Conservation (phyloP, 805 yeast genomes). For the Saccharomycopsis lassenensis region DNA sequence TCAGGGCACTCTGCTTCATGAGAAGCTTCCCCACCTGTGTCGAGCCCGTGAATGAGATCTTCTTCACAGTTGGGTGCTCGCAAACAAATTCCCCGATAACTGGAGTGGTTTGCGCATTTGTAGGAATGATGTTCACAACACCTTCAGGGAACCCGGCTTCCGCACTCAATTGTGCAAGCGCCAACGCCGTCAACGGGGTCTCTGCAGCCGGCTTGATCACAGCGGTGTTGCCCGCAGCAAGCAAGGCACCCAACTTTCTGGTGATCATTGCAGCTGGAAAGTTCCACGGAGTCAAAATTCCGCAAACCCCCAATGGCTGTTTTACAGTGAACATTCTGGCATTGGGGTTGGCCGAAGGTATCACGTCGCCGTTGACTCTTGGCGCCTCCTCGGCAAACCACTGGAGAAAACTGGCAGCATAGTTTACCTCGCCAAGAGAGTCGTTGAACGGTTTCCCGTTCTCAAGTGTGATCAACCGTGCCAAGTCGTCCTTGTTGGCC, state of each 20-base stretch:
- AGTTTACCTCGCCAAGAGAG: conserved; percentile 57
- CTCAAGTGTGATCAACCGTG: conserved; percentile 51
- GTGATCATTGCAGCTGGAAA: conserved; percentile 75
- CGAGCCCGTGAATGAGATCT: conserved; percentile 71
- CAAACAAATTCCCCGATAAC: conserved; percentile 47
- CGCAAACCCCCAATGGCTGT: conserved; percentile 78
- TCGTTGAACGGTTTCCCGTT: conserved; percentile 68
- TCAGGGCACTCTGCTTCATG: conserved; percentile 48
- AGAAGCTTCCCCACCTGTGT: conserved; percentile 61
- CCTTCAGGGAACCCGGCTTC: conserved; percentile 69
- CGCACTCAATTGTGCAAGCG: conserved; percentile 47
- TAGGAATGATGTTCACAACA: conserved; percentile 49
- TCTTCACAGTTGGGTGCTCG: conserved; percentile 44
- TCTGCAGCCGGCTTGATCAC: conserved; percentile 71
- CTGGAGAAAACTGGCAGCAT: conserved; percentile 60
- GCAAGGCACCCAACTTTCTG: conserved; percentile 62
- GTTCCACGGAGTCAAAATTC: conserved; percentile 76
- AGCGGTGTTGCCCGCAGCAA: conserved; percentile 72
- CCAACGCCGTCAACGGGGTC: conserved; percentile 66
- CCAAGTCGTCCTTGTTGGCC: conserved; percentile 55
- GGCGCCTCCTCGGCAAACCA: conserved; percentile 82
- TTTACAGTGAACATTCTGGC: conserved; percentile 46
- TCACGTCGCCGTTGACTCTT: conserved; percentile 53
- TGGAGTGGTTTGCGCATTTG: conserved; percentile 28
- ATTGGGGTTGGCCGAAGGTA: conserved; percentile 40